Conservation (phyloP, 2,329 filamentous ascomycete genomes). For the Chaetomiaceae sp. region DNA sequence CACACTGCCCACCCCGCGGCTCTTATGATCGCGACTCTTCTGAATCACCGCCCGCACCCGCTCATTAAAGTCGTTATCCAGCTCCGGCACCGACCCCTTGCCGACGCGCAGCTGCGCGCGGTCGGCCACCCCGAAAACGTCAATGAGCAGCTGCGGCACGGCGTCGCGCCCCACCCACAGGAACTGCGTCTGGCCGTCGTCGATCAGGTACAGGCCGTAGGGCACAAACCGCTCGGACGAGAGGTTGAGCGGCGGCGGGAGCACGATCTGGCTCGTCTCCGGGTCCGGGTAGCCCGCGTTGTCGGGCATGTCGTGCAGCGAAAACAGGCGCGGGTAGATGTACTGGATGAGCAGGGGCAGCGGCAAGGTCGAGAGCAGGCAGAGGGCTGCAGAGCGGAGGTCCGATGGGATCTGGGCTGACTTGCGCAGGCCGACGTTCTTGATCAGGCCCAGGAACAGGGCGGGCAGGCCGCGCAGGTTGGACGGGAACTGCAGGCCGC, state of each 20-base stretch:
- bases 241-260: conserved; percentile 80
- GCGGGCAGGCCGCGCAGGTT: conserved; percentile 86
- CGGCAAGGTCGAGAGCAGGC: conserved; percentile 88
- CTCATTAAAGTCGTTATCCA: conserved; percentile 97
- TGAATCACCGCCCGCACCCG: conserved; percentile 82
- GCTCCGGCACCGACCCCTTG: conserved; percentile 78
- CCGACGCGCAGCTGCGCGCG: conserved; percentile 82
- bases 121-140: conserved; percentile 87
- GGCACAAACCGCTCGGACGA: conserved; percentile 83
- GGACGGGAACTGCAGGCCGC: conserved; percentile 87
- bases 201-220: conserved; percentile 92
- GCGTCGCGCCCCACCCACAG: conserved; percentile 92
- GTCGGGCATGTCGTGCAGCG: conserved; percentile 93
- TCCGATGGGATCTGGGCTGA: conserved; percentile 92
- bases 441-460: conserved; percentile 90
- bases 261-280: conserved; percentile 80
- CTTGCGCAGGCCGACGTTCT: conserved; percentile 90
- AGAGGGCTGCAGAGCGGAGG: conserved; percentile 86
- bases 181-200: conserved; percentile 97
- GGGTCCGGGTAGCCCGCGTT: conserved; percentile 81
- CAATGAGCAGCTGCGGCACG: conserved; percentile 78
- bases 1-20: conserved; percentile 87
- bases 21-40: conserved; percentile 84
- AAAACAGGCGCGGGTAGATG: conserved; percentile 82
- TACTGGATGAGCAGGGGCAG: conserved; percentile 88